Evolutionary conservation across 805 yeast genomes (phyloP).

Genomic region (Schwanniomyces sp.): DNA sequence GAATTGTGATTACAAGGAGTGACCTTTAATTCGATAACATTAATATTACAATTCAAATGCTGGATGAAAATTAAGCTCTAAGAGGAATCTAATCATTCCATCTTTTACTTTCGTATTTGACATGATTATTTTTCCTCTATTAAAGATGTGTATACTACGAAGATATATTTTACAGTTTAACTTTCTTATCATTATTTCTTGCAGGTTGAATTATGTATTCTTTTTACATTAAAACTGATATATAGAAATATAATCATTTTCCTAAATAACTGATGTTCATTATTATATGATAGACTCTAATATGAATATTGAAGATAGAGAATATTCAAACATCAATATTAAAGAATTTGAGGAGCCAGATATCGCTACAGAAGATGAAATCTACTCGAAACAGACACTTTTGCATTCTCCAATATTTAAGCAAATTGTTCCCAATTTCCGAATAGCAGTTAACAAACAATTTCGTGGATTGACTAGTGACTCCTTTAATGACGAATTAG

Average conservation of each 20-base stretch:
- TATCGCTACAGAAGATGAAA: not conserved
- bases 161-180: too few species aligned
- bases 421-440: conserved; percentile 32
- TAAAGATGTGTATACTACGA: too few species aligned
- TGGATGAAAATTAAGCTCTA: too few species aligned
- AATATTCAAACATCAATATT: conserved; percentile 11
- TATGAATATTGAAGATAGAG: conserved; percentile 5
- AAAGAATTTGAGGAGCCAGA: conserved; percentile 2
- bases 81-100: too few species aligned
- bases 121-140: too few species aligned
- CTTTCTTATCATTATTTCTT: too few species aligned
- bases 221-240: too few species aligned
- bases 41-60: too few species aligned
- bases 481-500: conserved; percentile 36
- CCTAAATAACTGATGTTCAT: not conserved
- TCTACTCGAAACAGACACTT: conserved; percentile 35
- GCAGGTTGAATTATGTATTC: not conserved
- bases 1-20: too few species aligned
- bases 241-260: not conserved
- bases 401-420: conserved; percentile 40
- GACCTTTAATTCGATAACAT: too few species aligned
- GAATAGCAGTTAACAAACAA: conserved; percentile 29
- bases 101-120: too few species aligned
- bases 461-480: conserved; percentile 32
- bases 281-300: not conserved